Evolutionary conservation across 441 rosid genomes (phyloP), one percentile per base, ranked within the genome.

Genomic region (Syzygium malaccense): DNA sequence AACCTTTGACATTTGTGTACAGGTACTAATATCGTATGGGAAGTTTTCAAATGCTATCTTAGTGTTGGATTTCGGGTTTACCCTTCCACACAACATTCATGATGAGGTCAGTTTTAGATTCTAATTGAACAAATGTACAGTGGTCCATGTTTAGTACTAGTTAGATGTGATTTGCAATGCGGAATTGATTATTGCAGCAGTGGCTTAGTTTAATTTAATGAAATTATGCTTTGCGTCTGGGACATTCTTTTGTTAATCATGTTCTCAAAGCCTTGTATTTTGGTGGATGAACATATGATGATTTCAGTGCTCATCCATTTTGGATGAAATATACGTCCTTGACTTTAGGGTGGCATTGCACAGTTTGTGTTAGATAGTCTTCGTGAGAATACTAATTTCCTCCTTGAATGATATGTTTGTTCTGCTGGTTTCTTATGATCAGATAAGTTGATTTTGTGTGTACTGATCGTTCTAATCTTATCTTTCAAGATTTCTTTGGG

Each of bases 11-110:
- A 62, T 85, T 80, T 57, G 90, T 90, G 62, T 86, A 62, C 88
- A 96, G 98, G 95, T 97, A 85, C 88, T 92, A 87, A 94, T 97
- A 90, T 91, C 93, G 41, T 96, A 97, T 58, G 99, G 99, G 66
- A 94, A 94, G 89, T 92, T 95, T 93, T 88, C 98, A 85, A 97
- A 96, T 94, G 95, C 97, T 45, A 90, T 94, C 84, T 93, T 97
- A 92, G 91, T 96, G 89, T 91, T 94, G 93, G 98, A 96, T 89
- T 97, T 95, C 49, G 99, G 99, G 85, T 97, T 97, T 91, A 92
- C 97, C 20, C 91, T 96, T 89, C 93, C 95, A 32, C 83, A 92
- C 90, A 97, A 97, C 92, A 93, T 88, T 79, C 92, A 94, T 88
- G 98, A 96, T 88, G 94, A 96, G 98, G 99, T 96, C 92, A 88